Evolutionary conservation across 208 protist species (phyloP), one percentile per base, ranked within the genome.

Genomic region (Borovskyia barvae): DNA sequence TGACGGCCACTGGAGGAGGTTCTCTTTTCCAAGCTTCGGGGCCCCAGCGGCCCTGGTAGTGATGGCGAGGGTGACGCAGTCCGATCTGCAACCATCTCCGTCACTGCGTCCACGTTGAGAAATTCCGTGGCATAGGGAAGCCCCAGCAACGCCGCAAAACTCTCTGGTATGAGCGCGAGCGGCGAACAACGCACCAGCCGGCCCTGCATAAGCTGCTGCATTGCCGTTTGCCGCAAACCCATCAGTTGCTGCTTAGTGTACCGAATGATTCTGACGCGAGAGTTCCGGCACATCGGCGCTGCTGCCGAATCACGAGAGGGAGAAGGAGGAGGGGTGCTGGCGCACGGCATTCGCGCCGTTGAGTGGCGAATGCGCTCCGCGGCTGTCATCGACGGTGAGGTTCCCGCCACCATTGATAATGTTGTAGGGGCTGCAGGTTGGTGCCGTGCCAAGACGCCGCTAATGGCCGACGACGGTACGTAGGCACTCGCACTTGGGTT

Each of bases 81-180:
- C 28, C 75, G 59, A 9, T 50, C 48, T 54, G 74, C 55, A 8
- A 80, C 64, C 6, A 80, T 52, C 22, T 33, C 63, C 43, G 62
- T 62, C 1, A 69, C 76, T 6, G 73, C 63, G 22, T 84, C 81
- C 14, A 85, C 64, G 42, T 88, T 53, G 2, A 84, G 36, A 48
- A 72, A 84, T 58, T 88, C 81, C 29, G 80, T 57, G 22, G 76
- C 72, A 42, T 69, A 71, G 4, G 77, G 69, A 26, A 67, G 48
- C 3, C 41, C 35, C 22, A 85, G 57, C 12, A 86, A 61, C 9
- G 35, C 53, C 0, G 50, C 75, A 47, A 86, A 75, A 24, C 47
- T 61, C 30, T 59, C 63, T 7, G 82, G 82, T 1, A 90, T 52
- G 12, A 71, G 66, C 1, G 59, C 19, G 48, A 83, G 84, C 2